Conservation (phyloP, 768 basidiomycete species). For the Erythrobasidium yunnanense region DNA sequence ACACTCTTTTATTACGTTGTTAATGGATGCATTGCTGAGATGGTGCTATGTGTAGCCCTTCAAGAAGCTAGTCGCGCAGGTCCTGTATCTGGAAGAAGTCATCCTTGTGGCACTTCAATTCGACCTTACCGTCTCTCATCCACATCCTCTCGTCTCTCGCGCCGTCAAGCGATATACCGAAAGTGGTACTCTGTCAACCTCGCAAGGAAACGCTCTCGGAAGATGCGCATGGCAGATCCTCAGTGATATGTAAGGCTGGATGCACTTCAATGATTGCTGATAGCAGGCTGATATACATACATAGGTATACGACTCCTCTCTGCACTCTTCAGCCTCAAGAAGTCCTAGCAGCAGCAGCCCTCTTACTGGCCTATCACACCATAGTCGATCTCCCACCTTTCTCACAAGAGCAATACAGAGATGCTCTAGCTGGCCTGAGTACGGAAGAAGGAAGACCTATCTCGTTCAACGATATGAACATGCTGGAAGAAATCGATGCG, state of each 20-base stretch:
- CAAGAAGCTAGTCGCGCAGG: slow-evolving; percentile 11
- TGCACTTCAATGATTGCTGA: background rate
- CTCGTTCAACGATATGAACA: no score
- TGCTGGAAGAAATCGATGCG: slow-evolving; percentile 8
- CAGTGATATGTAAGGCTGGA: slow-evolving; percentile 7
- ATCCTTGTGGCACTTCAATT: slow-evolving; percentile 18
- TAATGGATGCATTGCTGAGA: no score
- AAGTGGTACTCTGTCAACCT: background rate
- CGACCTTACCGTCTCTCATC: slow-evolving; percentile 16
- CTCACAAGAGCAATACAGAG: background rate
- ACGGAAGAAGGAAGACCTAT: no score
- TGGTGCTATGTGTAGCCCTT: slow-evolving; percentile 13
- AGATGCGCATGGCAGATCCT: slow-evolving; percentile 18
- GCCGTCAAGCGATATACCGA: background rate
- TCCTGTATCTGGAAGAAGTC: slow-evolving; percentile 22
- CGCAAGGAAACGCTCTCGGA: background rate
- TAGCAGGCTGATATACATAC: background rate
- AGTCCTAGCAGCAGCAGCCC: slow-evolving; percentile 14
- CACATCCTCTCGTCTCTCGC: slow-evolving; percentile 9
- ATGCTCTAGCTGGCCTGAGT: no score
- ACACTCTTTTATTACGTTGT: background rate
- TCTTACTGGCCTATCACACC: background rate
- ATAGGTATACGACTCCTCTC: slow-evolving; percentile 21
- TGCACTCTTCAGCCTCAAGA: background rate
- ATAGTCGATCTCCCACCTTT: background rate